These are phyloP conservation scores for Fusarium anguioides DNA, from an alignment of 2,329 filamentous ascomycete species.

Conservation along the genomic window DNA sequence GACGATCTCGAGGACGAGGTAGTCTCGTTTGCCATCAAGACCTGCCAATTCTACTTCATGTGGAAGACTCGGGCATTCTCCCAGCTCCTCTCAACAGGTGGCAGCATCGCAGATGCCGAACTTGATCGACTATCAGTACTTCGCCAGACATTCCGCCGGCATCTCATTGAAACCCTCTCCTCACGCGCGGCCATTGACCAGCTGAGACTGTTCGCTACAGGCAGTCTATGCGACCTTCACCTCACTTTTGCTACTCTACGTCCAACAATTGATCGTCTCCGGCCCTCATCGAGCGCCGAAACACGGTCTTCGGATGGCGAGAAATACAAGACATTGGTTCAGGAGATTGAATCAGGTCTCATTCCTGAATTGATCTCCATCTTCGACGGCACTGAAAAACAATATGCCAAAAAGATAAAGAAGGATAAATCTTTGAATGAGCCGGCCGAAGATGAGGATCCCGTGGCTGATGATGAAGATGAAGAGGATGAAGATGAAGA, in stretches of 20 bases:
- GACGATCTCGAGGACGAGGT: conserved; percentile 84
- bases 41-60: conserved; percentile 90
- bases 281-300: conserved; percentile 41
- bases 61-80: conserved; percentile 81
- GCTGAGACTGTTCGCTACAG: conserved; percentile 78
- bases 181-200: conserved; percentile 78
- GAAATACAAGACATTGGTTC: conserved; percentile 63
- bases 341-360: conserved; percentile 72
- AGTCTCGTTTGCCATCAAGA: conserved; percentile 79
- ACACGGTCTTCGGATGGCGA: conserved; percentile 41
- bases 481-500: conserved; percentile 65
- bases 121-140: conserved; percentile 69
- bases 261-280: conserved; percentile 59
- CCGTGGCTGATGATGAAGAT: conserved; percentile 71
- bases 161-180: conserved; percentile 75
- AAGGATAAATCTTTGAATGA: conserved; percentile 68
- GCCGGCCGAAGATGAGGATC: conserved; percentile 78
- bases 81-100: conserved; percentile 65
- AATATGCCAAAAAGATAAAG: conserved; percentile 76
- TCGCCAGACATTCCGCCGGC: conserved; percentile 67
- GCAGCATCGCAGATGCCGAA: conserved; percentile 65
- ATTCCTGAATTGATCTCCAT: conserved; percentile 79
- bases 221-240: conserved; percentile 83
- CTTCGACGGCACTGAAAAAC: conserved; percentile 80
- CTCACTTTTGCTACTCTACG: conserved; percentile 81